Conservation (phyloP, 257 asterid species). For the Rubia yunnanensis region DNA sequence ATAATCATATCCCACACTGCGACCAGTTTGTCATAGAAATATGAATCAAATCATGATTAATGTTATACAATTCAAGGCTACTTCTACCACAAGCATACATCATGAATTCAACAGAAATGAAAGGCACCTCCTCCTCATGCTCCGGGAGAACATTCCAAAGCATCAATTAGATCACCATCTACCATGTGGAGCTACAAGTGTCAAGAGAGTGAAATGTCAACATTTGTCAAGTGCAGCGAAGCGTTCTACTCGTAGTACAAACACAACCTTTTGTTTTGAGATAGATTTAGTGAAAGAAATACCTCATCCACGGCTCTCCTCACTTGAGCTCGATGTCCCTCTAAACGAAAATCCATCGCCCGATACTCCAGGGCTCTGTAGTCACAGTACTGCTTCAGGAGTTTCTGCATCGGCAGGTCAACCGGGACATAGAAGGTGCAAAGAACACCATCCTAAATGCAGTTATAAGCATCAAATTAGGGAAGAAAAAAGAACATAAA, state of each 20-base stretch:
- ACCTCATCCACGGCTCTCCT: constrained; percentile 1
- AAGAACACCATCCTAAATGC: neutral
- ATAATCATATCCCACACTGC: too few relatives aligned
- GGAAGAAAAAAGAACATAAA: too few relatives aligned
- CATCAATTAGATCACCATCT: constrained; percentile 1
- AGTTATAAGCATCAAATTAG: too few relatives aligned
- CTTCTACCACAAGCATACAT: too few relatives aligned
- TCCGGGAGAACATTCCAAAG: neutral
- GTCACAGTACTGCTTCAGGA: neutral
- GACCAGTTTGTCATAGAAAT: too few relatives aligned
- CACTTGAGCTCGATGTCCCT: neutral
- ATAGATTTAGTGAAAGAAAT: neutral
- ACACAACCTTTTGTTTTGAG: neutral
- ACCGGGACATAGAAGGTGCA: neutral
- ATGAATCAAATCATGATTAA: too few relatives aligned
- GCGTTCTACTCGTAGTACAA: neutral
- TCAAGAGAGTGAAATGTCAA: too few relatives aligned
- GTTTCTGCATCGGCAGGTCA: neutral
- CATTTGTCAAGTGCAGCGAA: neutral
- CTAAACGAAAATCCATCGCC: neutral
- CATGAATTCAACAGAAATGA: too few relatives aligned
- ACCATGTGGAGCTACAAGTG: neutral
- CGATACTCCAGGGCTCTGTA: neutral
- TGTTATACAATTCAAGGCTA: too few relatives aligned
- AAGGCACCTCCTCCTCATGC: neutral